Conservation (phyloP, 805 yeast species). For the Cyberlindnera subsufficiens region DNA sequence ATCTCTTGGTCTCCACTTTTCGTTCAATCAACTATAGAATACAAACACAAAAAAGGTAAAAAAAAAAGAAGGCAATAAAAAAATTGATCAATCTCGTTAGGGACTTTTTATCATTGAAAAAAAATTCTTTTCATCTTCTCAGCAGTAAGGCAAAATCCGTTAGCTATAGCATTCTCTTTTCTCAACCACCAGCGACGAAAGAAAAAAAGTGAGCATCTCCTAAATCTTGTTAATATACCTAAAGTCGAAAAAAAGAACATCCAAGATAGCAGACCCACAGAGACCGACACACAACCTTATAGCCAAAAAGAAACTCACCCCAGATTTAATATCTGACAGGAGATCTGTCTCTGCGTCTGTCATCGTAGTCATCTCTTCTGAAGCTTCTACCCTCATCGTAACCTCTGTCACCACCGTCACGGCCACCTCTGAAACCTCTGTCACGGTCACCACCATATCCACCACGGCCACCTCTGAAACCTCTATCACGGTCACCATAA, state of each 20-base stretch:
- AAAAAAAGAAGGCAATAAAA: not conserved
- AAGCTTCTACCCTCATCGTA: conserved; percentile 27
- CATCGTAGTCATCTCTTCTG: conserved; percentile 17
- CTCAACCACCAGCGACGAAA: no score
- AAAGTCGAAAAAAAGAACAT: no score
- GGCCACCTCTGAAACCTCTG: conserved; percentile 32
- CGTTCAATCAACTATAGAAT: conserved; percentile 15
- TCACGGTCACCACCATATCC: conserved; percentile 26
- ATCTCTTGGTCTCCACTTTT: conserved; percentile 3
- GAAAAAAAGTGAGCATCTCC: no score
- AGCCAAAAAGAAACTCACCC: not conserved
- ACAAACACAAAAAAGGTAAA: not conserved
- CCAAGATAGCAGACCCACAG: no score
- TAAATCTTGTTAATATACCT: no score
- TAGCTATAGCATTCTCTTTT: no score
- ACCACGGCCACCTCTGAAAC: conserved; percentile 35
- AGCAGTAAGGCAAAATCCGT: no score
- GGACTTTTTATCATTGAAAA: no score
- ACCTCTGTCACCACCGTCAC: conserved; percentile 26
- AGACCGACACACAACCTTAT: not conserved
- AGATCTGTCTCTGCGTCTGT: conserved; percentile 54
- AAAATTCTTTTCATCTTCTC: no score
- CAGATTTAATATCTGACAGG: conserved; percentile 56
- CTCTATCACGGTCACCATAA: conserved; percentile 34
- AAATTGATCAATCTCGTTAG: not conserved